phyloP scores from a whole-genome alignment of 2,329 filamentous ascomycete genomes.

The Penicillium concentricum region DNA sequence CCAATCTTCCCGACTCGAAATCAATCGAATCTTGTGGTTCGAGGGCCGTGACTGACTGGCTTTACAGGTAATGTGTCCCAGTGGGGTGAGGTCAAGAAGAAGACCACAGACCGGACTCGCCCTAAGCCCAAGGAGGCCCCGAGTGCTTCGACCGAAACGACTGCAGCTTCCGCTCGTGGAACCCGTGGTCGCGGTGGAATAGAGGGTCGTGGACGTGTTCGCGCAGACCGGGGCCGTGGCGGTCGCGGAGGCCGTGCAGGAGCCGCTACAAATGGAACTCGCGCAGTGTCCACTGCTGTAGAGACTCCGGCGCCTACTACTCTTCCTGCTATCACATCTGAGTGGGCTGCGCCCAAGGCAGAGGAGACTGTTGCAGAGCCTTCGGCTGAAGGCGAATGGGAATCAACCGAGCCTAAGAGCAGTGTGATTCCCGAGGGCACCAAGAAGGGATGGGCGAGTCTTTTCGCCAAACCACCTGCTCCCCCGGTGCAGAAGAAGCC shows the following conservation, averaged over 20 bases:
- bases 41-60: constrained; percentile 12
- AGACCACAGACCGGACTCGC: constrained; percentile 47
- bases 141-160: constrained; percentile 34
- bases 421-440: constrained; percentile 39
- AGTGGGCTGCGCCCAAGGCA: constrained; percentile 1
- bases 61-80: constrained; percentile 50
- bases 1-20: not conserved
- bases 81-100: constrained; percentile 55
- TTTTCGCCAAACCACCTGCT: constrained; percentile 66
- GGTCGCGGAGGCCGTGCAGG: constrained; percentile 48
- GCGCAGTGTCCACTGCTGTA: constrained; percentile 28
- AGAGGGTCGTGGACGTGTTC: constrained; percentile 47
- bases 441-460: constrained; percentile 66
- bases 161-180: constrained; percentile 37
- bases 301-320: constrained; percentile 20
- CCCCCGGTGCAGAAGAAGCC: constrained; percentile 51
- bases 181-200: constrained; percentile 49
- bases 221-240: constrained; percentile 50
- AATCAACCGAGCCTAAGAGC: constrained; percentile 32
- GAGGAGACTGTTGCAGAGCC: constrained; percentile 26
- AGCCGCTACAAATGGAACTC: constrained; percentile 41
- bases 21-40: constrained; percentile 1
- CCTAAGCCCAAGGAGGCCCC: constrained; percentile 48
- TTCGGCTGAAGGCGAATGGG: constrained; percentile 23
- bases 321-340: constrained; percentile 9